phyloP scores from a whole-genome alignment of 805 yeast genomes.

The Candida multigemmis region DNA sequence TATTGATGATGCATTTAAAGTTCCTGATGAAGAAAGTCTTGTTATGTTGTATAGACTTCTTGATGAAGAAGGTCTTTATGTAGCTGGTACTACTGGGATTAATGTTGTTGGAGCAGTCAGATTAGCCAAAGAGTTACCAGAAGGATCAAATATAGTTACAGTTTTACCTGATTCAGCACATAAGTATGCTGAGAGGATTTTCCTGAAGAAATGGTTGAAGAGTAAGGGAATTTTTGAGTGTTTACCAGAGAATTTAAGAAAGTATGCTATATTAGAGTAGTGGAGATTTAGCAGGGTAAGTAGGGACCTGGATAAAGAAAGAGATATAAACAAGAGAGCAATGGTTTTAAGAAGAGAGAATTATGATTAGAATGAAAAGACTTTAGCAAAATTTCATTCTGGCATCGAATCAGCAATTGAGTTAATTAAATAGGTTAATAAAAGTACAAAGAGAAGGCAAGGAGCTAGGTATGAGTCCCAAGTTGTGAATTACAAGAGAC shows the following conservation, averaged over 20 bases:
- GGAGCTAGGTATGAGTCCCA: too few species aligned
- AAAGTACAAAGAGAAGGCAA: too few species aligned
- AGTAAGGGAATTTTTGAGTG: conserved; percentile 55
- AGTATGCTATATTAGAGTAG: conserved; percentile 45
- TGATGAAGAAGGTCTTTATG: conserved; percentile 83
- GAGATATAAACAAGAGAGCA: too few species aligned
- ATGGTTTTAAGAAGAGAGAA: too few species aligned
- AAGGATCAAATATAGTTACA: conserved; percentile 75
- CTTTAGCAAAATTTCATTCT: too few species aligned
- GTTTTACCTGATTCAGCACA: conserved; percentile 88
- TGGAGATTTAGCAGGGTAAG: too few species aligned
- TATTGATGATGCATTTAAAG: conserved; percentile 71
- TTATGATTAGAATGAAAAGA: too few species aligned
- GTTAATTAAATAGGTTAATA: too few species aligned
- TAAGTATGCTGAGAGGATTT: conserved; percentile 75
- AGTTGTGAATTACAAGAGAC: too few species aligned
- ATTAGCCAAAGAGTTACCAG: conserved; percentile 70
- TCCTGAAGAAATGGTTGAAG: conserved; percentile 70
- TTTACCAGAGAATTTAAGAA: conserved; percentile 62
- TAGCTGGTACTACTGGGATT: conserved; percentile 87
- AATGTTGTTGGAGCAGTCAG: conserved; percentile 84
- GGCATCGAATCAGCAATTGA: too few species aligned
- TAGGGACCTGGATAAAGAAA: too few species aligned
- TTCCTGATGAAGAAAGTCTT: conserved; percentile 75
- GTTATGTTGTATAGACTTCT: conserved; percentile 75